Conservation (phyloP, 805 yeast species). For the Lachancea cidri region DNA sequence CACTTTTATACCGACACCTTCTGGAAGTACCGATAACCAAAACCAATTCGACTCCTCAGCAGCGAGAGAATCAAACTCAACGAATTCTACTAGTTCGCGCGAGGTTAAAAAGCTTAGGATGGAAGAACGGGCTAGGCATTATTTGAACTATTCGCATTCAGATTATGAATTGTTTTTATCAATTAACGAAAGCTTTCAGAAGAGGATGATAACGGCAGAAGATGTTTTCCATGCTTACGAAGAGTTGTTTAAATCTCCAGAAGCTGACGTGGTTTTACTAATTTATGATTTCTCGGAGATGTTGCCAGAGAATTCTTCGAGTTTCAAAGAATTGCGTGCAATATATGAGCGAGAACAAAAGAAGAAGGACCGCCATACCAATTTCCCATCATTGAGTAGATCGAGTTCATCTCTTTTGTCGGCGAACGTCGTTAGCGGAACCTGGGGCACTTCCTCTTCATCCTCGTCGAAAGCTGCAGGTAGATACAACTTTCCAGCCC, state of each 20-base stretch:
- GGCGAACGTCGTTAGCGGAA: conserved; percentile 20
- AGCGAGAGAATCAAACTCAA: background rate
- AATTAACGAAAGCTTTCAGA: conserved; percentile 44
- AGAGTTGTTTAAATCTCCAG: conserved; percentile 40
- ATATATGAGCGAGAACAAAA: conserved; percentile 28
- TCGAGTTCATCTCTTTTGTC: conserved; percentile 11
- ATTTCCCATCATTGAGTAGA: conserved; percentile 21
- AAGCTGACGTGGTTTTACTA: conserved; percentile 51
- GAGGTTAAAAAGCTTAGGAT: conserved; percentile 55
- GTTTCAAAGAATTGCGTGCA: conserved; percentile 36
- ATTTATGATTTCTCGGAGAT: conserved; percentile 58
- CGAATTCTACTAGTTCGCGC: conserved; percentile 37
- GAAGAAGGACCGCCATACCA: conserved; percentile 15
- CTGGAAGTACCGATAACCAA: conserved; percentile 22
- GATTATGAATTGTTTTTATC: conserved; percentile 45
- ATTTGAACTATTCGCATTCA: conserved; percentile 49
- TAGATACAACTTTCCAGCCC: conserved; percentile 32
- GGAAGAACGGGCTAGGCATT: conserved; percentile 82
- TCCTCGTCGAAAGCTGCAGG: conserved; percentile 13
- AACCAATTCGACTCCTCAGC: conserved; percentile 9
- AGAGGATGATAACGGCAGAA: conserved; percentile 42
- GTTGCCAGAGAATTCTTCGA: conserved; percentile 42
- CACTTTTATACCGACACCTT: conserved; percentile 42
- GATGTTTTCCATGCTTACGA: conserved; percentile 45
- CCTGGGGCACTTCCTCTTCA: conserved; percentile 27